Evolutionary conservation across 208 protist genomes (phyloP).

Genomic region (Naegleria lovaniensis): DNA sequence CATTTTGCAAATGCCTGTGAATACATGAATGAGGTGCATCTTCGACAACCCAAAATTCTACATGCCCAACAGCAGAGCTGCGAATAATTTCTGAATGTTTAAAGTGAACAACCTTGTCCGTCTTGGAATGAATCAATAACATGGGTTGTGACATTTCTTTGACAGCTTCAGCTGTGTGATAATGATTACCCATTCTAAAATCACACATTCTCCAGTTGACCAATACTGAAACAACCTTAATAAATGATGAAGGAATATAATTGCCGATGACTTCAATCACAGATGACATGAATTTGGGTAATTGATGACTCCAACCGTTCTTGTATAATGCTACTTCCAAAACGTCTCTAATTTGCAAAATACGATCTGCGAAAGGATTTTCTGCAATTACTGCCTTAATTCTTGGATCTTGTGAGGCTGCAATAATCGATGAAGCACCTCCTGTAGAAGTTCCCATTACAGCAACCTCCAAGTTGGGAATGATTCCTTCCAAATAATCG

Average conservation of each 20-base stretch:
- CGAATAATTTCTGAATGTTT: background rate
- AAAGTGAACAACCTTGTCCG: background rate
- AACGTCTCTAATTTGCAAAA: background rate
- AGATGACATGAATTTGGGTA: background rate
- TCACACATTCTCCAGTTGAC: background rate
- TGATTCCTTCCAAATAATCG: background rate
- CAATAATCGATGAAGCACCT: background rate
- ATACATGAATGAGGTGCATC: background rate
- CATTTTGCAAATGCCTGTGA: background rate
- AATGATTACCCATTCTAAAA: background rate
- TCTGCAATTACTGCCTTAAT: conserved; percentile 1
- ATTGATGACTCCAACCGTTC: background rate
- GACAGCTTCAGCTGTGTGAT: background rate
- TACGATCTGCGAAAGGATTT: background rate
- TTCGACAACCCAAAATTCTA: background rate
- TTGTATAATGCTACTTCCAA: background rate
- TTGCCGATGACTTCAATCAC: background rate
- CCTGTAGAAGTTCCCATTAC: background rate
- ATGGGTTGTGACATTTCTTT: background rate
- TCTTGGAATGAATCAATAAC: background rate
- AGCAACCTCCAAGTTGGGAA: background rate
- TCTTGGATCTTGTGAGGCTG: background rate
- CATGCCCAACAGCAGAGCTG: background rate
- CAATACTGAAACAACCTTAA: background rate
- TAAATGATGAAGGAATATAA: background rate